Conservation (phyloP, 352 stramenopile species). For the Halophytophthora polymorphica region DNA sequence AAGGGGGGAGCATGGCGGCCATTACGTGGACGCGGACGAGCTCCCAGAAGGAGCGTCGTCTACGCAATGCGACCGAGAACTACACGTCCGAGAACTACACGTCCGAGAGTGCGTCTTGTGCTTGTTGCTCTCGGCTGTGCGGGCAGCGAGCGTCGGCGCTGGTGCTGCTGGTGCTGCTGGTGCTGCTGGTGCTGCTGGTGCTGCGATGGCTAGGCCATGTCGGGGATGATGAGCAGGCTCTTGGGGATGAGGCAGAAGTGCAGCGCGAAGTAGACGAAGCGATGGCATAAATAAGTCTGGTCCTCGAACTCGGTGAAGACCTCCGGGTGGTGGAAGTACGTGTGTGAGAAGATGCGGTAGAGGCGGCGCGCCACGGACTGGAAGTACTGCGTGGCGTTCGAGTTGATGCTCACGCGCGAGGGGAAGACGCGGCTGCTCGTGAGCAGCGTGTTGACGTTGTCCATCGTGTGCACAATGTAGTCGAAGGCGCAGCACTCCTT, state of each 20-base stretch:
- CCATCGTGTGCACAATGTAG: slow-evolving; percentile 85
- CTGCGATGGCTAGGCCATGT: slow-evolving; percentile 62
- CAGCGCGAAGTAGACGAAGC: slow-evolving; percentile 80
- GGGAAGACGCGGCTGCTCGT: slow-evolving; percentile 80
- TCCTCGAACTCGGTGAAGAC: slow-evolving; percentile 75
- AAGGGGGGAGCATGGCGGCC: neutral
- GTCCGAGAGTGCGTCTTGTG: too few species aligned
- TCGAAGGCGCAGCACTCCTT: slow-evolving; percentile 85
- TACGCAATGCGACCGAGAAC: too few species aligned
- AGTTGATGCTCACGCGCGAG: slow-evolving; percentile 70
- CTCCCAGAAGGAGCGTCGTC: slow-evolving; percentile 7
- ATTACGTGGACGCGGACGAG: slow-evolving; percentile 4
- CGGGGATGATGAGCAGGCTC: slow-evolving; percentile 80
- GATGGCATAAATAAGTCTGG: slow-evolving; percentile 73
- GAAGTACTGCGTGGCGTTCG: slow-evolving; percentile 84
- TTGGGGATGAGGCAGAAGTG: slow-evolving; percentile 81
- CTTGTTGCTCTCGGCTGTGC: too few species aligned
- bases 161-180: too few species aligned
- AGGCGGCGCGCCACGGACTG: slow-evolving; percentile 76
- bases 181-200: too few species aligned
- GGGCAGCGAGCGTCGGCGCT: too few species aligned
- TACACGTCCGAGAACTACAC: too few species aligned
- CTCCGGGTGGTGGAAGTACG: slow-evolving; percentile 78
- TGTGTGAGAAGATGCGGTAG: slow-evolving; percentile 86
- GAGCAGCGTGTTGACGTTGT: slow-evolving; percentile 85